Conservation (phyloP, 2,329 filamentous ascomycete genomes). For the Epichloe gansuensis region DNA sequence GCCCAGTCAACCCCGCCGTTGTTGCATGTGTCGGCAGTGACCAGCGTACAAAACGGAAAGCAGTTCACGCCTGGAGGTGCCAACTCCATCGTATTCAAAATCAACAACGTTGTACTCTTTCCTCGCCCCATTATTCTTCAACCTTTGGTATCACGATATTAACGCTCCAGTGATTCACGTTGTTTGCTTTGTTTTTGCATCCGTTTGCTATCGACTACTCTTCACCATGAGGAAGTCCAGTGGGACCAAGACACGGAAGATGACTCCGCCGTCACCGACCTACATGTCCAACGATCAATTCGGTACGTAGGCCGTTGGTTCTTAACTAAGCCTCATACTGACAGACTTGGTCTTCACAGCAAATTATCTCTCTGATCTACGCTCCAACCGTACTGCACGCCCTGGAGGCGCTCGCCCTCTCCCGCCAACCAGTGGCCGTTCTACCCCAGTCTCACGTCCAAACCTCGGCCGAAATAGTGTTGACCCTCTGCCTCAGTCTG, state of each 20-base stretch:
- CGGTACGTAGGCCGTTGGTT: constrained; percentile 29
- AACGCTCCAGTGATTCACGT: background rate
- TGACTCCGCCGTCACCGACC: constrained; percentile 46
- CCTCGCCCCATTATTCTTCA: background rate
- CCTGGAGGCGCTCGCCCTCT: constrained; percentile 60
- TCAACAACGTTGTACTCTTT: constrained; percentile 4
- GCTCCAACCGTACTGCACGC: constrained; percentile 51
- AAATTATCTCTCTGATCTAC: constrained; percentile 57
- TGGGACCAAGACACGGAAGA: constrained; percentile 34
- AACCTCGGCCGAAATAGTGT: constrained; percentile 20
- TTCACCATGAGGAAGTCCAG: constrained; percentile 17
- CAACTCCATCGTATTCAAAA: constrained; percentile 2
- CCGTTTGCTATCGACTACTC: background rate
- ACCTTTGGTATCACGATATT: background rate
- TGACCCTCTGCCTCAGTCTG: constrained; percentile 17
- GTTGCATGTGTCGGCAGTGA: background rate
- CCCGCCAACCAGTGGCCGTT: constrained; percentile 24
- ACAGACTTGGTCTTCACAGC: constrained; percentile 30
- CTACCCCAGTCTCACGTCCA: constrained; percentile 16
- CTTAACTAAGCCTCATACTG: background rate
- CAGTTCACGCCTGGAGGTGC: constrained; percentile 1
- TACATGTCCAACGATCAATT: constrained; percentile 59
- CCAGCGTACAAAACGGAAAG: constrained; percentile 8
- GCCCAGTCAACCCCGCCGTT: constrained; percentile 12
- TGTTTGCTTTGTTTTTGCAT: background rate